phyloP scores from a whole-genome alignment of 2,329 filamentous ascomycete species.

The Monosporascus sp. region DNA sequence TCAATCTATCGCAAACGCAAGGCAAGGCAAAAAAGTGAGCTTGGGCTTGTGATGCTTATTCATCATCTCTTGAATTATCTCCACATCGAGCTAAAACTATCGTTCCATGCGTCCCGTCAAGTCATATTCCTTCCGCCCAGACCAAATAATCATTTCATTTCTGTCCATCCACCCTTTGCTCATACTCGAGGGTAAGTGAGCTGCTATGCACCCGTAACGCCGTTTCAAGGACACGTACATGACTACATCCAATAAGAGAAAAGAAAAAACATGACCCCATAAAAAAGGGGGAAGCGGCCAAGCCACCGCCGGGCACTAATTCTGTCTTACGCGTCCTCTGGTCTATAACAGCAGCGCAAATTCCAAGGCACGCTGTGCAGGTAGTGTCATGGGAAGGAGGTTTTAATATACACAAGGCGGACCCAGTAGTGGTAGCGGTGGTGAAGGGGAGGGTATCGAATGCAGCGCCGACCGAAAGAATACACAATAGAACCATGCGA shows the following conservation, averaged over 20 bases:
- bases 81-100: constrained; percentile 4
- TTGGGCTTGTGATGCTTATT: neutral
- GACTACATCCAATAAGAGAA: neutral
- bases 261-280: neutral
- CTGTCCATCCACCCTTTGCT: neutral
- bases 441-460: constrained; percentile 22
- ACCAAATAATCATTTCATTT: neutral
- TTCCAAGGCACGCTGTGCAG: no score
- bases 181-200: neutral
- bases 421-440: constrained; percentile 2
- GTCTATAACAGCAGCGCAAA: neutral
- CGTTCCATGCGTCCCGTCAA: constrained; percentile 3
- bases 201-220: constrained; percentile 4
- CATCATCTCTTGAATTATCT: constrained; percentile 15
- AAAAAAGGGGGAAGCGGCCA: neutral
- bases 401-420: neutral
- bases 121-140: neutral
- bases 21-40: neutral
- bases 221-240: neutral
- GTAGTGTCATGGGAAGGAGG: neutral
- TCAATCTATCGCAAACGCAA: no score
- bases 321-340: neutral
- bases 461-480: constrained; percentile 10
- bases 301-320: neutral
- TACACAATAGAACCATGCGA: constrained; percentile 6